These are phyloP conservation scores for Sporothrix brasiliensis DNA, from an alignment of 2,329 filamentous ascomycete species.

Conservation along the genomic window DNA sequence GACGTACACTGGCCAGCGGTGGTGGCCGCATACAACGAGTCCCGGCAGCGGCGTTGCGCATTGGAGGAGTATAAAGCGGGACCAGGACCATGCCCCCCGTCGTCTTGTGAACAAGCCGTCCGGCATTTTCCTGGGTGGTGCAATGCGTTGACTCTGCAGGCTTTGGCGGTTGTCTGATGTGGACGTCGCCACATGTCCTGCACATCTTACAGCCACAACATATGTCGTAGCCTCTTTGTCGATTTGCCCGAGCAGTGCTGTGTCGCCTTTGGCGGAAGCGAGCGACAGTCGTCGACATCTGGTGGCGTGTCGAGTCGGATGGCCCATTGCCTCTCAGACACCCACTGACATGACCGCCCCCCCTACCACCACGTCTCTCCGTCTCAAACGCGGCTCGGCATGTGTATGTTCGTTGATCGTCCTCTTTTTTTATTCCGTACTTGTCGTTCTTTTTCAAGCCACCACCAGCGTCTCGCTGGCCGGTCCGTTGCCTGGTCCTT, in stretches of 20 bases:
- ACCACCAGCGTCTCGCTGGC: slow-evolving; percentile 28
- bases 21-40: slow-evolving; percentile 1
- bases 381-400: background rate
- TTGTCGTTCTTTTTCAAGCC: slow-evolving; percentile 7
- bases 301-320: no score
- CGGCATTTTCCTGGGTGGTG: background rate
- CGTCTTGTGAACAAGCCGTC: background rate
- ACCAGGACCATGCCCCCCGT: background rate
- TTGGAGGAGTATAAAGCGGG: background rate
- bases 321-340: background rate
- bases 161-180: background rate
- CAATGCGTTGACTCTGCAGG: background rate
- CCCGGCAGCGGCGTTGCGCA: background rate
- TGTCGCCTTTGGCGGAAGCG: no score
- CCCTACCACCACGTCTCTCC: background rate
- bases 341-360: background rate
- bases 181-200: no score
- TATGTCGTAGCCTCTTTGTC: no score
- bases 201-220: no score
- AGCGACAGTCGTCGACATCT: no score
- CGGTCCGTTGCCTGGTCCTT: slow-evolving; percentile 14
- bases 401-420: background rate
- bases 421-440: background rate
- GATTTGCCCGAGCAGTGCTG: no score
- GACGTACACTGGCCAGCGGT: background rate